These are phyloP conservation scores for Aureobasidium sp. DNA, from an alignment of 2,329 filamentous ascomycete genomes.

Conservation along the genomic window DNA sequence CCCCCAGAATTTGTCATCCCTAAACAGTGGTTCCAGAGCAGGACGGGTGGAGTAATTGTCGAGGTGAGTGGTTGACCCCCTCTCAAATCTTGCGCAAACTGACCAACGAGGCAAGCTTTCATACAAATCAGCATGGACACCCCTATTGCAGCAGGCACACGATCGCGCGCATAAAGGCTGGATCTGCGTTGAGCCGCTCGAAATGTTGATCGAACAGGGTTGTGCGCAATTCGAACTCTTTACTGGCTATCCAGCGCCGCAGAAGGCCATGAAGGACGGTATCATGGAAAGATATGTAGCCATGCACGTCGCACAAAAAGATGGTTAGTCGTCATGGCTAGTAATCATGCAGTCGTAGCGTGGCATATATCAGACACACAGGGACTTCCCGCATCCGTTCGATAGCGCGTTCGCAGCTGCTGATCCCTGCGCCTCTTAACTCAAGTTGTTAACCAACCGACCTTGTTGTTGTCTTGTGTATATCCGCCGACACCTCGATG, in stretches of 20 bases:
- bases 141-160: slow-evolving; percentile 61
- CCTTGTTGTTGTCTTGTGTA: too few species aligned
- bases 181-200: slow-evolving; percentile 69
- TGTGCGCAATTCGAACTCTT: slow-evolving; percentile 79
- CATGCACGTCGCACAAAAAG: slow-evolving; percentile 10
- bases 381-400: too few species aligned
- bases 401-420: too few species aligned
- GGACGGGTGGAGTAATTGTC: slow-evolving; percentile 68
- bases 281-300: slow-evolving; percentile 43
- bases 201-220: slow-evolving; percentile 70
- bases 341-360: too few species aligned
- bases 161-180: slow-evolving; percentile 55
- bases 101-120: slow-evolving; percentile 34
- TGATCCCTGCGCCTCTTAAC: too few species aligned
- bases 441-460: too few species aligned
- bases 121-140: slow-evolving; percentile 67
- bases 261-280: slow-evolving; percentile 58
- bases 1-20: slow-evolving; percentile 66
- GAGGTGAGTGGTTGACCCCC: slow-evolving; percentile 43
- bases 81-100: neutral
- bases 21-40: slow-evolving; percentile 60
- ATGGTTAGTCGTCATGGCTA: neutral
- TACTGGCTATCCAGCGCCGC: slow-evolving; percentile 64
- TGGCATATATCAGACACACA: too few species aligned
- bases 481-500: too few species aligned